Conservation (phyloP, 768 basidiomycete genomes). For the Panaeolus cyanescens region DNA sequence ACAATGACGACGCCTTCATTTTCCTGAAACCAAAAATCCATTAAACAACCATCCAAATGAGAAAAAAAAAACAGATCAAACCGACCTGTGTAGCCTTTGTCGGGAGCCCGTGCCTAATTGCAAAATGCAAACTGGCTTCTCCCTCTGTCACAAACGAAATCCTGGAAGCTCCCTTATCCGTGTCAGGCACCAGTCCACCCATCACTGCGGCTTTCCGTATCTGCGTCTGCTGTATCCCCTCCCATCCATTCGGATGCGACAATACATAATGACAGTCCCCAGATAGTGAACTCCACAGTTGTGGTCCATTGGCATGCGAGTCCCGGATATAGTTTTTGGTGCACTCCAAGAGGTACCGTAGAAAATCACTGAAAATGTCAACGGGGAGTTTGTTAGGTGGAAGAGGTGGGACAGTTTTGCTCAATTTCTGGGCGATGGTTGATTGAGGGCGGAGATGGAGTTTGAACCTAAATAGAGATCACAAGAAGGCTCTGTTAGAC, state of each 20-base stretch:
- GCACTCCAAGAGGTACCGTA: constrained; percentile 48
- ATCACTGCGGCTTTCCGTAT: constrained; percentile 53
- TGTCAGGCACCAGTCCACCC: constrained; percentile 51
- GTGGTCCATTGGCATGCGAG: constrained; percentile 40
- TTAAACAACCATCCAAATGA: not conserved
- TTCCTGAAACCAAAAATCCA: constrained; percentile 25
- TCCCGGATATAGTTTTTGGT: constrained; percentile 46
- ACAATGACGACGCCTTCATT: constrained; percentile 18
- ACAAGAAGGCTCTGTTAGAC: not conserved
- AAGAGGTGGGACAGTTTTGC: constrained; percentile 33
- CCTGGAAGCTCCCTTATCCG: constrained; percentile 34
- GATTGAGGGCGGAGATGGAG: constrained; percentile 32
- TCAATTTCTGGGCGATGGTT: not conserved
- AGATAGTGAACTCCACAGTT: constrained; percentile 40
- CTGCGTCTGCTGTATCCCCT: constrained; percentile 51
- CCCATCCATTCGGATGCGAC: constrained; percentile 68
- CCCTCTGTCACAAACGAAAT: constrained; percentile 62
- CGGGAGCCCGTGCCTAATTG: constrained; percentile 44
- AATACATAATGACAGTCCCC: constrained; percentile 49
- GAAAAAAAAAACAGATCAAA: not conserved
- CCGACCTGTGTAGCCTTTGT: constrained; percentile 31
- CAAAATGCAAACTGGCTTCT: constrained; percentile 61
- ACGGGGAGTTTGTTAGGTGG: constrained; percentile 42
- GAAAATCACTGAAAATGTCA: constrained; percentile 51
- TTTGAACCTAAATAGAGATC: not conserved